Evolutionary conservation across 108 stramenopile species (phyloP).

Genomic region (Pseudonitzschia delicatissima): DNA sequence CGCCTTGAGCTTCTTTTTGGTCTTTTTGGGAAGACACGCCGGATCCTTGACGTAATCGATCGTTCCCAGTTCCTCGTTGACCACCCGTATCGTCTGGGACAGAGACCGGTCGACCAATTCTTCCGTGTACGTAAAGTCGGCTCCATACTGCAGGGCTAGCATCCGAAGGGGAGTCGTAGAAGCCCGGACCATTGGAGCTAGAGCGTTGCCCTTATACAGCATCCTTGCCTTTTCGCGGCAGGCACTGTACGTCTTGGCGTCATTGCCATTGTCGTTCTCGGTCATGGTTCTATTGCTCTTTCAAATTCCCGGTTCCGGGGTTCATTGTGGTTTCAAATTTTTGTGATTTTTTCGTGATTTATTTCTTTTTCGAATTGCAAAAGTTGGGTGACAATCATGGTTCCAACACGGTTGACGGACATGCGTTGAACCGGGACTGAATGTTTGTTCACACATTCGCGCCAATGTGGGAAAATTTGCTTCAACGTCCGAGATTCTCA

Average conservation of each 20-base stretch:
- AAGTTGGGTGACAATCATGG: too few species aligned
- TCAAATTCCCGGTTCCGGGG: too few species aligned
- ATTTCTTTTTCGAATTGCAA: too few species aligned
- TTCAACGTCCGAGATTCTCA: too few species aligned
- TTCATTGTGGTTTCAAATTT: too few species aligned
- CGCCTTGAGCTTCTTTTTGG: conserved; percentile 38
- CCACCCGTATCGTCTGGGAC: conserved; percentile 50
- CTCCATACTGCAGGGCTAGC: conserved; percentile 87
- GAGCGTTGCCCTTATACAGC: conserved; percentile 36
- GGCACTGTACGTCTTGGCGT: neutral
- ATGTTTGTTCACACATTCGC: too few species aligned
- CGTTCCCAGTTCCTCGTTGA: conserved; percentile 67
- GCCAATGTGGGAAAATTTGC: too few species aligned
- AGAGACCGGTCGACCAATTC: conserved; percentile 93
- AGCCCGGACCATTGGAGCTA: conserved; percentile 93
- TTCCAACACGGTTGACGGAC: too few species aligned
- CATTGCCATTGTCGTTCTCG: neutral
- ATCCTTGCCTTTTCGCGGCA: conserved; percentile 5
- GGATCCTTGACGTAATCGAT: conserved; percentile 84
- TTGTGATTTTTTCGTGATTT: too few species aligned
- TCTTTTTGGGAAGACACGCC: conserved; percentile 47
- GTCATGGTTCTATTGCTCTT: neutral
- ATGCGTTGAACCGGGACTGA: too few species aligned
- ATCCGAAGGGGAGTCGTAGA: conserved; percentile 89
- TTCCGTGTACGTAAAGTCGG: conserved; percentile 90